Evolutionary conservation across 1,139 yeast genomes (phyloP).

Genomic region (Kurtzmaniella natalensis): DNA sequence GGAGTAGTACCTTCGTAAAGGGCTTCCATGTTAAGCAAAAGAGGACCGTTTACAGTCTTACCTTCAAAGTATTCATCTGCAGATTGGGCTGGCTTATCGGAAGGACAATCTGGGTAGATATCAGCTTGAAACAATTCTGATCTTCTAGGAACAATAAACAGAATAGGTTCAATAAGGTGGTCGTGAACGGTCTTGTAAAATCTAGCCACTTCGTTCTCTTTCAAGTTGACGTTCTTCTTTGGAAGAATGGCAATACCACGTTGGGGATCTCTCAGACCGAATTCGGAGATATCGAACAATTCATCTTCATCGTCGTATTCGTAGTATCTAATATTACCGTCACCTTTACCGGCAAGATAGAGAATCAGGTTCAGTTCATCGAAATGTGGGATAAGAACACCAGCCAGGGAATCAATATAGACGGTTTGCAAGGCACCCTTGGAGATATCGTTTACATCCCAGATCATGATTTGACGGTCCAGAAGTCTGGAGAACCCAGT

Average conservation of each 20-base stretch:
- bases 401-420: constrained; percentile 84
- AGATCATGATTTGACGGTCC: constrained; percentile 91
- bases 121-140: constrained; percentile 90
- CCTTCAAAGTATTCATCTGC: constrained; percentile 82
- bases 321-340: constrained; percentile 91
- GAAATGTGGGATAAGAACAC: constrained; percentile 85
- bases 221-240: constrained; percentile 69
- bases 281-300: constrained; percentile 78
- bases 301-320: constrained; percentile 77
- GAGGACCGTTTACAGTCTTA: constrained; percentile 76
- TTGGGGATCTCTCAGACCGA: constrained; percentile 85
- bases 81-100: constrained; percentile 68
- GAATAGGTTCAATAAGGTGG: constrained; percentile 77
- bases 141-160: constrained; percentile 90
- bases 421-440: constrained; percentile 89
- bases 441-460: constrained; percentile 75
- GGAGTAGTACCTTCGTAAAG: constrained; percentile 73
- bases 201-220: constrained; percentile 78
- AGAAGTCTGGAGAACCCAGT: constrained; percentile 95
- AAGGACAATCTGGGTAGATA: constrained; percentile 88
- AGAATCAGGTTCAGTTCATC: constrained; percentile 78
- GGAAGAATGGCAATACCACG: constrained; percentile 94
- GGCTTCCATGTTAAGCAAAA: constrained; percentile 69
- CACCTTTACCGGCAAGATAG: constrained; percentile 96
- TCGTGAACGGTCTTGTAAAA: constrained; percentile 85